Evolutionary conservation across 805 yeast species (phyloP), one percentile per base, ranked within the genome.

Genomic region (Zygosaccharomyces gambellarensis): DNA sequence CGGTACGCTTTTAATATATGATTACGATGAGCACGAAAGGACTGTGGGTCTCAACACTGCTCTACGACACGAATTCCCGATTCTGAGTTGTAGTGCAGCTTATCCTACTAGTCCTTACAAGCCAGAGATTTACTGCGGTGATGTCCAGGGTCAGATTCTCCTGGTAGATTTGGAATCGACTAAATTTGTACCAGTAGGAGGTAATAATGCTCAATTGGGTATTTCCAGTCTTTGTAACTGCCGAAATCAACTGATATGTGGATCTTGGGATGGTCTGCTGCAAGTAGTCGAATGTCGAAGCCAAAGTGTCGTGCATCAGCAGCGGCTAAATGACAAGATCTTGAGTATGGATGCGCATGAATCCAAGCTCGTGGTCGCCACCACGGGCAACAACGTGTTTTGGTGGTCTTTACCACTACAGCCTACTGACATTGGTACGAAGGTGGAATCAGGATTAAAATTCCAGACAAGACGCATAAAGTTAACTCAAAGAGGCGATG

Each of bases 211-310:
- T 47, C 49, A 54, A 3, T 54, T 63, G 25, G 80, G 83, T 8
- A 59, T 82, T 63, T 57, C 59, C 65, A 38, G 57, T 27, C 36
- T 61, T 51, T 60, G 71, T 49, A 45, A 57, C 9, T 43, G 49
- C 34, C 57, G 68, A 6, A 60, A 69, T 14, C 53, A 68, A 1
- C 47, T 84, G 2, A 64, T 81, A 1, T 52, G 52, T 30, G 85
- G 85, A 0, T 78, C 87, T 0, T 83, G 89, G 82, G 85, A 82
- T 60, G 79, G 78, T 3, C 51, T 71, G 0, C 46, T 85, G 7
- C 76, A 71, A 48, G 63, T 75, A 14, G 62, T 76, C 6, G 87
- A 85, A 60, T 60, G 70, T 5, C 57, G 74, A 1, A 43, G 50
- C 1, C 53, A 72, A 14, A 41, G 45, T 5, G 51, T 55, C 5